Conservation (phyloP, 805 yeast genomes). For the Candida caryicola region DNA sequence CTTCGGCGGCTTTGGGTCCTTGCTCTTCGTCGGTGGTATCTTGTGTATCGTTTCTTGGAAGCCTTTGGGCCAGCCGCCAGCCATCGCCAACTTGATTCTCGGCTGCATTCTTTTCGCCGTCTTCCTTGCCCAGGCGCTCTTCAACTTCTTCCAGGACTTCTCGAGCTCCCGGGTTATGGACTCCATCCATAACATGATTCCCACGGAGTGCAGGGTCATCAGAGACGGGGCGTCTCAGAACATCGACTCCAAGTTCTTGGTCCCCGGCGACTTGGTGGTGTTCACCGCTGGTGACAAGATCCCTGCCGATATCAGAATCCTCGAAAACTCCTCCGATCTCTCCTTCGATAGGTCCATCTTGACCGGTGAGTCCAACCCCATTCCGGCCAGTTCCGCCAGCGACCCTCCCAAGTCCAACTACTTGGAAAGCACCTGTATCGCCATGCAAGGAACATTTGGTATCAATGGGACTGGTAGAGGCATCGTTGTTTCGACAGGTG, state of each 20-base stretch:
- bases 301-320: slow-evolving; percentile 48
- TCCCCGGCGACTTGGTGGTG: slow-evolving; percentile 45
- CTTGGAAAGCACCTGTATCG: slow-evolving; percentile 42
- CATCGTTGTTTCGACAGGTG: slow-evolving; percentile 44
- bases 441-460: slow-evolving; percentile 46
- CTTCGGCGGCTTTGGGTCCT: slow-evolving; percentile 49
- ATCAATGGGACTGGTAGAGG: slow-evolving; percentile 44
- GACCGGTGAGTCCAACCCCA: slow-evolving; percentile 49
- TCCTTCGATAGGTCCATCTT: slow-evolving; percentile 46
- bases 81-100: slow-evolving; percentile 40
- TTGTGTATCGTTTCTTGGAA: slow-evolving; percentile 45
- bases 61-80: slow-evolving; percentile 49
- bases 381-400: slow-evolving; percentile 24
- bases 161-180: slow-evolving; percentile 48
- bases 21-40: slow-evolving; percentile 41
- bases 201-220: slow-evolving; percentile 33
- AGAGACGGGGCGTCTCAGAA: slow-evolving; percentile 30
- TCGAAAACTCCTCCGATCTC: slow-evolving; percentile 34
- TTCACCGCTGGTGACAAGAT: slow-evolving; percentile 40
- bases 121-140: slow-evolving; percentile 40
- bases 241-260: slow-evolving; percentile 33
- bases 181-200: slow-evolving; percentile 44
- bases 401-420: slow-evolving; percentile 35
- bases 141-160: slow-evolving; percentile 48
- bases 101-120: slow-evolving; percentile 41